Evolutionary conservation across 1,139 yeast species (phyloP).

Genomic region (Suhomyces coccinellae): DNA sequence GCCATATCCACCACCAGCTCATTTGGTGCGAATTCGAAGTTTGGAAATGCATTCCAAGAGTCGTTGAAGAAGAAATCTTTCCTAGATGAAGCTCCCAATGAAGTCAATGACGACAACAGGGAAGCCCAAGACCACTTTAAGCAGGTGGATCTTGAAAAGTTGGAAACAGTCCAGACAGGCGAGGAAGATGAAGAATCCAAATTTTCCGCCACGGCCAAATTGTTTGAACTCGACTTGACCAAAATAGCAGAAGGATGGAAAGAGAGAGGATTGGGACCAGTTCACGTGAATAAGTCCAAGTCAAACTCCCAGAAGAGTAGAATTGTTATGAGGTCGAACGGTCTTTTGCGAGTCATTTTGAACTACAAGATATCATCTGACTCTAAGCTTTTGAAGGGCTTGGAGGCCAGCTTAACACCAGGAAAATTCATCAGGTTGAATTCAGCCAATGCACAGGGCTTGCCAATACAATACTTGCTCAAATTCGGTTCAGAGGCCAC

Average conservation of each 20-base stretch:
- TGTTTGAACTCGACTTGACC: constrained; percentile 72
- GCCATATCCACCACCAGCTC: constrained; percentile 11
- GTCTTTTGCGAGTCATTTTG: constrained; percentile 77
- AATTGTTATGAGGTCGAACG: constrained; percentile 89
- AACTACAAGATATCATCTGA: constrained; percentile 64
- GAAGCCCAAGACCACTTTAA: constrained; percentile 39
- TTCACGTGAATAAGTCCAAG: constrained; percentile 70
- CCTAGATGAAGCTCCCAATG: constrained; percentile 40
- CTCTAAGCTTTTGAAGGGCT: constrained; percentile 70
- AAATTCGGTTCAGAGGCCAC: constrained; percentile 66
- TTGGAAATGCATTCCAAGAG: constrained; percentile 57
- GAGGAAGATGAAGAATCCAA: constrained; percentile 82
- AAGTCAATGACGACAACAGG: constrained; percentile 12
- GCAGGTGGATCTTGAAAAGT: constrained; percentile 53
- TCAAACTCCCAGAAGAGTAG: constrained; percentile 41
- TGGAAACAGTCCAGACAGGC: constrained; percentile 69
- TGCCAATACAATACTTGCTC: constrained; percentile 81
- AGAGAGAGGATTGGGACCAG: constrained; percentile 87
- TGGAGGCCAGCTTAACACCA: constrained; percentile 76
- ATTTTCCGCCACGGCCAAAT: constrained; percentile 71
- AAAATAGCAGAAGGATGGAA: constrained; percentile 82
- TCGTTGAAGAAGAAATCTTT: constrained; percentile 54
- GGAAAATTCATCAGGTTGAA: constrained; percentile 80
- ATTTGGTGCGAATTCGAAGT: constrained; percentile 62
- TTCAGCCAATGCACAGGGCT: constrained; percentile 47